phyloP scores from a whole-genome alignment of 345 rosid species.

The Salix viminalis region DNA sequence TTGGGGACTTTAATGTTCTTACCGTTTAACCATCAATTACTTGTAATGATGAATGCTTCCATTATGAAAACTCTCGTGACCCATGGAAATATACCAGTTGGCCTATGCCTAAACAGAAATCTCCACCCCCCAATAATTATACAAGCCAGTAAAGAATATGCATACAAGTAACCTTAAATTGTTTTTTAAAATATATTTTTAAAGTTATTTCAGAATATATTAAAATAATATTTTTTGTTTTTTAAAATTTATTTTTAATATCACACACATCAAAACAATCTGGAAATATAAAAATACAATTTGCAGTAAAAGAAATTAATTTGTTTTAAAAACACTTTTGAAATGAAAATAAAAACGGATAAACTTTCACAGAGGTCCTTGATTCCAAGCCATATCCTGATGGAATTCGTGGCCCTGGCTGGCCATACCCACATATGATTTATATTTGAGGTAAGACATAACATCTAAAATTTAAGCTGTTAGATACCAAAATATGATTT shows the following conservation, averaged over 20 bases:
- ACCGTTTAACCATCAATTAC: conserved; percentile 2
- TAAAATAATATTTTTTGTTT: too few species aligned
- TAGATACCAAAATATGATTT: fast-evolving
- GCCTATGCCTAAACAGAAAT: background rate
- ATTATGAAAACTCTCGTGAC: background rate
- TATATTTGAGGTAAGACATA: too few species aligned
- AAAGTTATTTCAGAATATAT: too few species aligned
- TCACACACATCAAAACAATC: too few species aligned
- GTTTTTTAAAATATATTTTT: too few species aligned
- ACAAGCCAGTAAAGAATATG: background rate
- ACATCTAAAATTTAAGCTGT: too few species aligned
- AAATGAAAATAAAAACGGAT: too few species aligned
- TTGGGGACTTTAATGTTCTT: background rate
- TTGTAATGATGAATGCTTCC: conserved; percentile 3
- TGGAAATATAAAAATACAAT: too few species aligned
- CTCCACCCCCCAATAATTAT: background rate
- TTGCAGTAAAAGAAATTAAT: too few species aligned
- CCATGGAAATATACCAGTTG: background rate
- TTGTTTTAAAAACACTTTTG: too few species aligned
- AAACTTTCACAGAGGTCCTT: conserved; percentile 64
- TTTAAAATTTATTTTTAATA: too few species aligned
- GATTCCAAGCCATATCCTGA: conserved; percentile 80
- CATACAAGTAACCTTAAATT: background rate
- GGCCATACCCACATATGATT: conserved; percentile 13
- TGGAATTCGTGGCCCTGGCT: conserved; percentile 41